Evolutionary conservation across 2,329 filamentous ascomycete genomes (phyloP).

Genomic region (Coleophoma eucalyptorum): DNA sequence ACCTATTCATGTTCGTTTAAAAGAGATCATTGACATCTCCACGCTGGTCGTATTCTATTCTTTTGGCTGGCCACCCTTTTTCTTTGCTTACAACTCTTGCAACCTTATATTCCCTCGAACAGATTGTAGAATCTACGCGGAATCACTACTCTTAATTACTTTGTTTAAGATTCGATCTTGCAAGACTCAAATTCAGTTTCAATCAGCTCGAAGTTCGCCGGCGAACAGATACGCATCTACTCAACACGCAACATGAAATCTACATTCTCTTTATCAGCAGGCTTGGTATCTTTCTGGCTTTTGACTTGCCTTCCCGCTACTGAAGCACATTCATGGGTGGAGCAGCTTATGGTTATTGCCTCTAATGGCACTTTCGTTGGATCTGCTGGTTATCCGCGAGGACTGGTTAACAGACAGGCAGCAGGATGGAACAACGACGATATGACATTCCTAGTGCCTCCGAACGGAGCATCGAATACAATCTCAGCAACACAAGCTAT

Average conservation of each 20-base stretch:
- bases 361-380: conserved; percentile 71
- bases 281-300: conserved; percentile 12
- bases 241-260: conserved; percentile 11
- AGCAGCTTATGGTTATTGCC: conserved; percentile 68
- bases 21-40: conserved; percentile 14
- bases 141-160: not conserved
- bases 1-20: conserved; percentile 9
- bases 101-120: not conserved
- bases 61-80: not conserved
- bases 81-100: conserved; percentile 2
- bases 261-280: conserved; percentile 3
- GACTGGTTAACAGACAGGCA: conserved; percentile 55
- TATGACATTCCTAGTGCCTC: conserved; percentile 63
- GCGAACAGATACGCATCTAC: conserved; percentile 6
- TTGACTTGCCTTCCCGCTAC: conserved; percentile 10
- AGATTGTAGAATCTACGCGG: not conserved
- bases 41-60: conserved; percentile 13
- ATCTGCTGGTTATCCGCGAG: conserved; percentile 69
- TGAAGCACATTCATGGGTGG: conserved; percentile 76
- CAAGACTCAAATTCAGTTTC: not conserved
- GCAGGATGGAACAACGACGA: conserved; percentile 56
- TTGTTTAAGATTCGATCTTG: no score
- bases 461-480: conserved; percentile 42
- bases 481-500: conserved; percentile 50
- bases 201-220: conserved; percentile 12